These are phyloP conservation scores for Yamadazyma blattariae DNA, from an alignment of 1,139 yeast species.

Conservation along the genomic window DNA sequence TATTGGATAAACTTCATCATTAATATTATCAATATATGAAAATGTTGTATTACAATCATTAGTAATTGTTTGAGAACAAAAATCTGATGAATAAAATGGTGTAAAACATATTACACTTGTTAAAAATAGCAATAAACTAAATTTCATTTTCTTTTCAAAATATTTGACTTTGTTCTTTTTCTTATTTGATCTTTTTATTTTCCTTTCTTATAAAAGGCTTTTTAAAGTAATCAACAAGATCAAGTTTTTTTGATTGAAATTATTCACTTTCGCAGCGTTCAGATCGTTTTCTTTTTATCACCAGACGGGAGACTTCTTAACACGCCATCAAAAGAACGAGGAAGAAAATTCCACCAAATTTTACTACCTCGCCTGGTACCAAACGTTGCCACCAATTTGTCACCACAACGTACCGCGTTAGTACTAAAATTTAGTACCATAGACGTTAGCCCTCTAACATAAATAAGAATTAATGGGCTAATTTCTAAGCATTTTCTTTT, in stretches of 20 bases:
- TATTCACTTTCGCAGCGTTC: too few relatives aligned
- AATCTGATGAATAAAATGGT: slow-evolving; percentile 47
- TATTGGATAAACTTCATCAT: slow-evolving; percentile 41
- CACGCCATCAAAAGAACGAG: slow-evolving; percentile 4
- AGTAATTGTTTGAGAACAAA: slow-evolving; percentile 47
- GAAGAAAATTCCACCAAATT: slow-evolving; percentile 3
- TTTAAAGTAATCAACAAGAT: too few relatives aligned
- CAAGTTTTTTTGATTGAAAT: too few relatives aligned
- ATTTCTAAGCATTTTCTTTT: too few relatives aligned
- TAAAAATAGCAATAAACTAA: slow-evolving; percentile 1
- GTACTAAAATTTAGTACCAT: too few relatives aligned
- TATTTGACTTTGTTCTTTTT: background rate
- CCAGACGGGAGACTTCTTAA: slow-evolving; percentile 1
- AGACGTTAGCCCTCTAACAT: too few relatives aligned
- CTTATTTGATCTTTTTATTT: background rate
- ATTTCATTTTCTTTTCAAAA: too few relatives aligned
- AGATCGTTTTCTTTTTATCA: slow-evolving; percentile 2
- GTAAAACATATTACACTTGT: slow-evolving; percentile 15
- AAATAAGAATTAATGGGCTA: too few relatives aligned
- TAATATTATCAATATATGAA: slow-evolving; percentile 40
- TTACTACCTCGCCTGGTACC: too few relatives aligned
- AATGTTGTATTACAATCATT: slow-evolving; percentile 49
- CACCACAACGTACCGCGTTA: too few relatives aligned
- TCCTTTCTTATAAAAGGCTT: background rate
- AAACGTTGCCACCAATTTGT: background rate